Evolutionary conservation across 805 yeast genomes (phyloP).

Genomic region (Tetrapisispora taiwanensis): DNA sequence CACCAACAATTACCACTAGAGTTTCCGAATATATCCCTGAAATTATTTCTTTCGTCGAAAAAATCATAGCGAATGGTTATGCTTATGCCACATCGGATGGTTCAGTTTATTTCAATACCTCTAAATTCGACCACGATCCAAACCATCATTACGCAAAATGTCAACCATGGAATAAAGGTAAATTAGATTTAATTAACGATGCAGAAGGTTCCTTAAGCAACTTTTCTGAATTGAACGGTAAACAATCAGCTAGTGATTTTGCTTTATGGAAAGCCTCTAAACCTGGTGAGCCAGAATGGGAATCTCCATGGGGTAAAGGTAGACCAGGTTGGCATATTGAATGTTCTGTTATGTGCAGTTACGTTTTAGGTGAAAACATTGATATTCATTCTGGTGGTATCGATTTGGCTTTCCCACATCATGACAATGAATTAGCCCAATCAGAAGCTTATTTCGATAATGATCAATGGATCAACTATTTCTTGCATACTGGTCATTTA

Average conservation of each 20-base stretch:
- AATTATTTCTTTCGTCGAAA: conserved; percentile 66
- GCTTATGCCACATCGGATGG: conserved; percentile 82
- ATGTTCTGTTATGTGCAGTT: conserved; percentile 97
- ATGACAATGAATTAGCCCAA: conserved; percentile 96
- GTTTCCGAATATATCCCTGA: conserved; percentile 95
- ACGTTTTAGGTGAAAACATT: conserved; percentile 69
- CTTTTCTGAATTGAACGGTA: conserved; percentile 39
- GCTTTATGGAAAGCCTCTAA: conserved; percentile 96
- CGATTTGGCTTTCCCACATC: conserved; percentile 97
- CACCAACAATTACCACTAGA: conserved; percentile 80
- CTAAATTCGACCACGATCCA: conserved; percentile 58
- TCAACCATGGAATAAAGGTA: conserved; percentile 97
- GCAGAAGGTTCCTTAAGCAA: conserved; percentile 82
- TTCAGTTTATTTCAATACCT: conserved; percentile 92
- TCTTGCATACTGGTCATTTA: conserved; percentile 92
- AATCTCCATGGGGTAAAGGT: conserved; percentile 92
- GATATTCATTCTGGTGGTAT: conserved; percentile 97
- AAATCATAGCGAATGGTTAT: conserved; percentile 68
- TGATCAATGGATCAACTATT: conserved; percentile 93
- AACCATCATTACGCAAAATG: conserved; percentile 85
- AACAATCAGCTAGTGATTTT: conserved; percentile 73
- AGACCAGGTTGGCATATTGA: conserved; percentile 99
- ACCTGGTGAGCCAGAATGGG: conserved; percentile 96
- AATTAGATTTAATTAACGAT: conserved; percentile 73
- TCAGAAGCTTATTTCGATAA: conserved; percentile 85